Evolutionary conservation across 257 asterid genomes (phyloP).

Genomic region (Rehmannia glutinosa): DNA sequence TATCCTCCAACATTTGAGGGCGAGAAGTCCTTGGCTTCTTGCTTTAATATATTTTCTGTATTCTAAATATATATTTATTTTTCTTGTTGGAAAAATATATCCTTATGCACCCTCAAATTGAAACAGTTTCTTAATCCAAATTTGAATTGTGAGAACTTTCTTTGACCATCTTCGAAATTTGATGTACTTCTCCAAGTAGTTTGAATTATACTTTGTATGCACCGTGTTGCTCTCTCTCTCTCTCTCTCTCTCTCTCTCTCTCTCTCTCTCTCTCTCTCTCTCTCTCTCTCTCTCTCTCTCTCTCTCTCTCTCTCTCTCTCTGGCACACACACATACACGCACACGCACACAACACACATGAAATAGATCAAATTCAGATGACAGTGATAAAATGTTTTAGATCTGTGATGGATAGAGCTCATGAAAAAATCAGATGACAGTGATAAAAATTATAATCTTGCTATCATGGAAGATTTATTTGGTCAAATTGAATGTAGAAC

Average conservation of each 20-base stretch:
- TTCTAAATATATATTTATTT: too few species aligned
- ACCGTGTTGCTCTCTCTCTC: background rate
- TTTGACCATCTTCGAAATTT: too few species aligned
- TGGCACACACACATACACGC: background rate
- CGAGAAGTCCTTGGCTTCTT: background rate
- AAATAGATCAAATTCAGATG: too few species aligned
- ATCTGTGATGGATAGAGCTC: too few species aligned
- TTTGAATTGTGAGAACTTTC: background rate
- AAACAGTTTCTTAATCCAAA: too few species aligned
- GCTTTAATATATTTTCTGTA: background rate
- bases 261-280: background rate
- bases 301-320: background rate
- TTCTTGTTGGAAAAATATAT: too few species aligned
- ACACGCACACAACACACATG: background rate
- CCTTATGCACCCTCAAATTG: too few species aligned
- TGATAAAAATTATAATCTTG: too few species aligned
- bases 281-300: background rate
- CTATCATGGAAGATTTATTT: slow-evolving; percentile 53
- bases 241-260: background rate
- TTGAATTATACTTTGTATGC: background rate
- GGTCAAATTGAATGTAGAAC: slow-evolving; percentile 55
- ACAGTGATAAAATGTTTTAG: too few species aligned
- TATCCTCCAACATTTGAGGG: slow-evolving; percentile 13
- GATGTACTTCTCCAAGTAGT: background rate
- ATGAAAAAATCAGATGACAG: too few species aligned